Evolutionary conservation across 306 rosid genomes (phyloP), one percentile per base, ranked within the genome.

Genomic region (Sindora glabra): DNA sequence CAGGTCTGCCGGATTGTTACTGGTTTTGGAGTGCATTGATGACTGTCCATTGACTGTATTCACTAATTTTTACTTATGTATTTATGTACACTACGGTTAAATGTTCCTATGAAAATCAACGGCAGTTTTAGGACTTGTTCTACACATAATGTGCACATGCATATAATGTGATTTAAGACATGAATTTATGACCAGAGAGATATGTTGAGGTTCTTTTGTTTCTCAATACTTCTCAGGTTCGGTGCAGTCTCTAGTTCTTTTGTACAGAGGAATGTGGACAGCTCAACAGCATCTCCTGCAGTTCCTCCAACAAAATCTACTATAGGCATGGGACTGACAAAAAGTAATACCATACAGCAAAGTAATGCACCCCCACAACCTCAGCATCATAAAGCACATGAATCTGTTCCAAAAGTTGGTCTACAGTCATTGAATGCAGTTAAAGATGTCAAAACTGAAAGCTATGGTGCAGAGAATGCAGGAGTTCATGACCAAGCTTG

Each of bases 231-330:
- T 68, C 39, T 61, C 79, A 94, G 99, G 79, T 94, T 94, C 74
- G 80, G 94, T 77, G 87, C 81, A 55, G 81, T 94, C 63, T 68
- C 81, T 62, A 94, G 81, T 73, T 65, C 94, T 70, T 82, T 71
- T 59, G 92, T 94, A 26, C 66, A 8, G 62, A 80, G 94, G 64
- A 77, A 62, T 26, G 70, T 71, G 58, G 94, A 84, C 16, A 77
- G 77, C 56, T 1, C 67, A 14, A 42, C 79, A n/a, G 58, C 44
- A n/a, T 72, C 45, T 64, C 40, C 61, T 71, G 72, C 76, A 42
- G 58, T 75, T 58, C 67, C 72, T 46, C 80, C 52, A 23, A 33
- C 73, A 61, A 84, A 76, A 62, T 42, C 80, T 59, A 50, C 40
- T 17, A 74, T 53, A 46, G 68, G 74, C 25, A 11, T 10, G 55